Base-by-base conservation (phyloP, 2,329 filamentous ascomycete genomes). In the Aureobasidium namibiae region DNA sequence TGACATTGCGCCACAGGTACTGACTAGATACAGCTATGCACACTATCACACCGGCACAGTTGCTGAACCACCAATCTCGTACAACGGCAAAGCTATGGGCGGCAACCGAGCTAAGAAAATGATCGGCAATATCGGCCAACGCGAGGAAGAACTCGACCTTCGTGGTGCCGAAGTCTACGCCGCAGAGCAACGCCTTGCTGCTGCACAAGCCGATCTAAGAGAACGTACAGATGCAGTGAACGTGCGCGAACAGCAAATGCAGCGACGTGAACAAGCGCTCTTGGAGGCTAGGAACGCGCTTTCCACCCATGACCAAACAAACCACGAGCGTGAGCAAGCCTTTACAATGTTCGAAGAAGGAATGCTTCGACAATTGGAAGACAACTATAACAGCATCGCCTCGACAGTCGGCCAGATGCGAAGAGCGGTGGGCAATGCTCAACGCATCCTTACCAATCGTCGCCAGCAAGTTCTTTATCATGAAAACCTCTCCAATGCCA, bases 41-140 rank as follows among this genome's bases (percentile, higher is more conserved):
- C 58, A 60, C 39, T 33, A 60, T 13, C 4, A 53, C 21, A 60
- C 58, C 14, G 54, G 53, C 21, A 26, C 44, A 3, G 41, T 56
- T 23, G 53, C 53, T 18, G 53, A 56, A 16, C 39, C 53, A 16
- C 50, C 50, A 24, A 39, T 53, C 34, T 39, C 49, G 1, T 29
- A 31, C 34, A 29, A 41, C 14, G 38, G 50, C 26, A 48, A 21
- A 41, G 56, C 42, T 13, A 33, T 39, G 36, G 36, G 56, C 18
- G 33, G 44, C 5, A 23, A 11, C 11, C 23, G 23, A 24, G 36
- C 24, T 18, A 33, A 44, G 26, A 39, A 9, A 13, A 16, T 38
- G 38, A 29, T 42, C 13, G 26, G 45, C 16, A n/a, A n/a, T 23
- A 42, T 54, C 18, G 14, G 5, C 24, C 50, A 42, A 24, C 50